These are phyloP conservation scores for Albizia julibrissin DNA, from an alignment of 306 rosid species.

Conservation along the genomic window DNA sequence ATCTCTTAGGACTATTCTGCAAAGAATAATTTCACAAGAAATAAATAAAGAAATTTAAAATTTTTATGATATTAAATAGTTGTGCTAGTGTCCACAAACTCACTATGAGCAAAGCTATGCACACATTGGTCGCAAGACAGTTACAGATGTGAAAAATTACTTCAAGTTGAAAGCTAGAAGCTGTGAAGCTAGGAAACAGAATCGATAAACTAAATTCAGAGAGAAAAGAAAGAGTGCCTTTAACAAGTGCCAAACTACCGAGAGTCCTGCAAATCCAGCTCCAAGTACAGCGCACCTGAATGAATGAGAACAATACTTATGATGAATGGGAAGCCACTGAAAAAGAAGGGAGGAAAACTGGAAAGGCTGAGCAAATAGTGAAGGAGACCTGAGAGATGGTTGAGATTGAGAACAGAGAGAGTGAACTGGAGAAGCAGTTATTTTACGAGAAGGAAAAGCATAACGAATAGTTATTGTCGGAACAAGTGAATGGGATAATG, in stretches of 20 bases:
- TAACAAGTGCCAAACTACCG: constrained; percentile 81
- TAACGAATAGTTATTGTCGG: neutral
- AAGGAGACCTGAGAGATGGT: constrained; percentile 56
- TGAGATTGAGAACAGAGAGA: constrained; percentile 42
- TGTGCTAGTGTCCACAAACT: neutral
- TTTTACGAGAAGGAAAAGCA: constrained; percentile 13
- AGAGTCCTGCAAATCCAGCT: constrained; percentile 95
- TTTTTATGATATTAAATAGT: neutral
- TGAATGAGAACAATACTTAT: neutral
- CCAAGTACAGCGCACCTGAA: constrained; percentile 85
- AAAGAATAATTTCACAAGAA: constrained; percentile 28
- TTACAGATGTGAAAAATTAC: neutral
- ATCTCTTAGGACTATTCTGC: constrained; percentile 70
- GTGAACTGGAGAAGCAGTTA: constrained; percentile 22
- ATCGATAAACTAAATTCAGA: neutral
- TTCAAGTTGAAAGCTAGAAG: neutral
- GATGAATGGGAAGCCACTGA: neutral
- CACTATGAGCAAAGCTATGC: neutral
- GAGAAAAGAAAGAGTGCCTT: constrained; percentile 40
- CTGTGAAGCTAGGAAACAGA: neutral
- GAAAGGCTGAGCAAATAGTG: neutral
- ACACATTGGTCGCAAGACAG: neutral
- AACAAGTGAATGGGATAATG: neutral
- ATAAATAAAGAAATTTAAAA: neutral
- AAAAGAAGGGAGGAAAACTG: neutral